Percentiles rank a stretch among this genome's conserved stretches.
phyloP scores from a whole-genome alignment of 768 basidiomycete genomes.

The Pisolithus tinctorius region DNA sequence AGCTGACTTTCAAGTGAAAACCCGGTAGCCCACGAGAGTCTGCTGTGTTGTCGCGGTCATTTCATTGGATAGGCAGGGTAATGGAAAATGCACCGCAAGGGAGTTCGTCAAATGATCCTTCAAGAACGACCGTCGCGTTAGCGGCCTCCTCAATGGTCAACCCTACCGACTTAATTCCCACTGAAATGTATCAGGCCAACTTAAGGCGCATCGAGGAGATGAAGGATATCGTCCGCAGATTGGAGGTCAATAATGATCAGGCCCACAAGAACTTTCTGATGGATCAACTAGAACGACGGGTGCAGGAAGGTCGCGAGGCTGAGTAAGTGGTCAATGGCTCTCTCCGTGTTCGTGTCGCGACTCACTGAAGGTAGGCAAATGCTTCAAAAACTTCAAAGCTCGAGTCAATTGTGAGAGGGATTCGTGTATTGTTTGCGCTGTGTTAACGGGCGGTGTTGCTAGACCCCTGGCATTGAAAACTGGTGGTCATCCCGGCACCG shows the following conservation, averaged over 20 bases:
- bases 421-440: neutral
- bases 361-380: slow-evolving; percentile 12
- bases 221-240: slow-evolving; percentile 22
- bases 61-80: neutral
- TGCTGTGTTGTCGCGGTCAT: neutral
- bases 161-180: slow-evolving; percentile 12
- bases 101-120: slow-evolving; percentile 3
- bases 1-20: neutral
- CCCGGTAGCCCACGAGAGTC: neutral
- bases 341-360: neutral
- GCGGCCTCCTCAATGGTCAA: slow-evolving; percentile 22
- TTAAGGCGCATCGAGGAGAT: slow-evolving; percentile 19
- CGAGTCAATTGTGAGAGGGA: slow-evolving; percentile 9
- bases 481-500: slow-evolving; percentile 4
- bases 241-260: slow-evolving; percentile 35
- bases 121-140: slow-evolving; percentile 9
- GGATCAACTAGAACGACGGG: slow-evolving; percentile 29
- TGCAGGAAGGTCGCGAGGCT: slow-evolving; percentile 40
- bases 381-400: slow-evolving; percentile 14
- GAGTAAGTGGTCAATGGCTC: slow-evolving; percentile 24
- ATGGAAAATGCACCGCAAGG: slow-evolving; percentile 12
- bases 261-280: slow-evolving; percentile 31
- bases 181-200: slow-evolving; percentile 20
- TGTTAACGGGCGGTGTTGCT: neutral
- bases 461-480: slow-evolving; percentile 14